Percentiles rank a stretch among this genome's conserved stretches.
Evolutionary conservation across 2,329 filamentous ascomycete genomes (phyloP).

Genomic region (Xylariaceae sp.): DNA sequence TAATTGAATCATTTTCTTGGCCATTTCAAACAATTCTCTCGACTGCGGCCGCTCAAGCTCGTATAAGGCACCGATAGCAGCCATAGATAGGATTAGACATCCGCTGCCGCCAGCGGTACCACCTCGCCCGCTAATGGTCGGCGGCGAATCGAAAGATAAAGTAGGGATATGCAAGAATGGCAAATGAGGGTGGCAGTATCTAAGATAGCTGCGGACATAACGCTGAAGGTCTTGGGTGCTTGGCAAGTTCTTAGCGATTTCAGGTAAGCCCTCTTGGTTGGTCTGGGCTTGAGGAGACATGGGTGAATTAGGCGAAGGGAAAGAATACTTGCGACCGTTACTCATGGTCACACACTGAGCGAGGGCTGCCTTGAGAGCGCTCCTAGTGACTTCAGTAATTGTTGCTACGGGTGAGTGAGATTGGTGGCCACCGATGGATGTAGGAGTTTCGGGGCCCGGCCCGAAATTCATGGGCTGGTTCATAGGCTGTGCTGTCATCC

Average conservation of each 20-base stretch:
- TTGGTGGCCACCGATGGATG: constrained; percentile 61
- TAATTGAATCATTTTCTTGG: constrained; percentile 90
- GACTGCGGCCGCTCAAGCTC: constrained; percentile 77
- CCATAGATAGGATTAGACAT: constrained; percentile 82
- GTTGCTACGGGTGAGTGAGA: constrained; percentile 55
- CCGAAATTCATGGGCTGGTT: constrained; percentile 61
- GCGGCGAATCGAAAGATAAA: constrained; percentile 77
- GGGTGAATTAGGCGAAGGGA: constrained; percentile 50
- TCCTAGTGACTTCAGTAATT: constrained; percentile 60
- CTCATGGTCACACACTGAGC: constrained; percentile 49
- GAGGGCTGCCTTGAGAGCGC: constrained; percentile 55
- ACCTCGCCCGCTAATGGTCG: constrained; percentile 58
- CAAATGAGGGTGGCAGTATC: constrained; percentile 87
- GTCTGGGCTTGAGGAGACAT: constrained; percentile 48
- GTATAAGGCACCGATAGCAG: constrained; percentile 68
- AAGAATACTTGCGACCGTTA: constrained; percentile 60
- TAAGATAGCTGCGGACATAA: constrained; percentile 84
- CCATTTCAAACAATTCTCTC: constrained; percentile 81
- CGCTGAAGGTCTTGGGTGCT: constrained; percentile 81
- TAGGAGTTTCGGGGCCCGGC: constrained; percentile 64
- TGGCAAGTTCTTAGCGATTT: constrained; percentile 59
- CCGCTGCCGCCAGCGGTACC: constrained; percentile 69
- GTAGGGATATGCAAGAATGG: constrained; percentile 94
- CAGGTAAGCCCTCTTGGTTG: constrained; percentile 44
- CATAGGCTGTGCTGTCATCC: constrained; percentile 55